phyloP scores from a whole-genome alignment of 129 eudicot genomes.

The sunflower (Helianthus annuus) region DNA sequence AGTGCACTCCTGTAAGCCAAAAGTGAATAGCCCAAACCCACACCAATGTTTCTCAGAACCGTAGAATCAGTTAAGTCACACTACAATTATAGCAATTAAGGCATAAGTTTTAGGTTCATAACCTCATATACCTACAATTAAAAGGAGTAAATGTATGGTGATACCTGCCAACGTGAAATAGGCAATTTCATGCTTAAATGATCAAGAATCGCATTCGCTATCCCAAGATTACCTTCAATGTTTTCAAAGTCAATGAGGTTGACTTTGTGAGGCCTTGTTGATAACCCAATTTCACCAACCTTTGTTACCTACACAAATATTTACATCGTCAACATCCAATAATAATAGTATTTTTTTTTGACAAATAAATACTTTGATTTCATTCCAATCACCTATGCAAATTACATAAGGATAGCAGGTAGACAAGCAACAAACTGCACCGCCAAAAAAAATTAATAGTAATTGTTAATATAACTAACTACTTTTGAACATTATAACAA shows the following conservation, averaged over 20 bases:
- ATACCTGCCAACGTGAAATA: slow-evolving; percentile 96
- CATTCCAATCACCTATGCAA: too few species aligned
- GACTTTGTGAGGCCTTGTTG: slow-evolving; percentile 96
- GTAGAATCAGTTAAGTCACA: slow-evolving; percentile 88
- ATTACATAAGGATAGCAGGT: too few species aligned
- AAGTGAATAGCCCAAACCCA: slow-evolving; percentile 76
- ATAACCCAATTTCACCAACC: slow-evolving; percentile 93
- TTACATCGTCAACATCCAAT: slow-evolving; percentile 6
- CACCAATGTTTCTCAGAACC: slow-evolving; percentile 79
- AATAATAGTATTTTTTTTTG: too few species aligned
- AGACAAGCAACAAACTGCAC: too few species aligned
- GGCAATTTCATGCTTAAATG: slow-evolving; percentile 83
- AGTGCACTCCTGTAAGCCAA: slow-evolving; percentile 72
- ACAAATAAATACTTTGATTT: too few species aligned
- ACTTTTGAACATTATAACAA: not conserved
- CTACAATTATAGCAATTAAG: slow-evolving; percentile 37
- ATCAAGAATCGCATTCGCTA: slow-evolving; percentile 74
- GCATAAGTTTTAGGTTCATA: not conserved
- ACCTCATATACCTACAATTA: not conserved
- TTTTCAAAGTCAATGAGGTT: slow-evolving; percentile 96
- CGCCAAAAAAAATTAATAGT: too few species aligned
- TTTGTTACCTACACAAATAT: slow-evolving; percentile 60
- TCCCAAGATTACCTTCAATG: slow-evolving; percentile 95
- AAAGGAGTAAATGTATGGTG: not conserved
- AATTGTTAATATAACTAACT: too few species aligned